Evolutionary conservation across 179 eudicot species (phyloP).

Genomic region (Beta corolliflora): DNA sequence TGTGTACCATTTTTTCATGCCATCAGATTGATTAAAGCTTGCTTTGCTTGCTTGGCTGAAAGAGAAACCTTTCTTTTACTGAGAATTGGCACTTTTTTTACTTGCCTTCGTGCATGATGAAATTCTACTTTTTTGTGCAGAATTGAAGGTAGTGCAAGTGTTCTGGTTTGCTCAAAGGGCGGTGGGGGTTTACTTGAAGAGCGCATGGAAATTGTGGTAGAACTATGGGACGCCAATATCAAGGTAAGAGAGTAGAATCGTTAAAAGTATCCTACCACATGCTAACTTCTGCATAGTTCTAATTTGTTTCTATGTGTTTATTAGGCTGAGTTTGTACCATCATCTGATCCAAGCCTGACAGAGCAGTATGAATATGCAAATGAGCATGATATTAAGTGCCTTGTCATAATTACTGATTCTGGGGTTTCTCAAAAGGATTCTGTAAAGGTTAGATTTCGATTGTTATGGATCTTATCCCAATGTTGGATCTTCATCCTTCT

Average conservation of each 20-base stretch:
- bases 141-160: conserved; percentile 46
- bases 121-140: conserved; percentile 34
- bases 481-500: not conserved
- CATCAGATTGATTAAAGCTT: not conserved
- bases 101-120: not conserved
- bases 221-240: conserved; percentile 84
- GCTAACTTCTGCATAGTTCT: not conserved
- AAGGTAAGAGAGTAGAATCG: conserved; percentile 46
- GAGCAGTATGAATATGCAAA: conserved; percentile 97
- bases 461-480: too few species aligned
- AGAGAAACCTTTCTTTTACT: not conserved
- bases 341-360: conserved; percentile 89
- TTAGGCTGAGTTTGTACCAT: conserved; percentile 87
- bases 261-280: conserved; percentile 4
- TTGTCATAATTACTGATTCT: conserved; percentile 78
- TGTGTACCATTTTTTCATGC: not conserved
- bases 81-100: not conserved
- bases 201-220: conserved; percentile 90
- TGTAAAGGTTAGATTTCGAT: conserved; percentile 58
- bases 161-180: conserved; percentile 94
- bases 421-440: conserved; percentile 72
- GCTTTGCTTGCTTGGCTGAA: not conserved
- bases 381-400: conserved; percentile 89
- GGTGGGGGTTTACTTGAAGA: conserved; percentile 88
- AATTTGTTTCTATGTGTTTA: not conserved